Evolutionary conservation across 192 early-diverging fungal species (phyloP), one percentile per base, ranked within the genome.

Genomic region (Diversispora epigaea): DNA sequence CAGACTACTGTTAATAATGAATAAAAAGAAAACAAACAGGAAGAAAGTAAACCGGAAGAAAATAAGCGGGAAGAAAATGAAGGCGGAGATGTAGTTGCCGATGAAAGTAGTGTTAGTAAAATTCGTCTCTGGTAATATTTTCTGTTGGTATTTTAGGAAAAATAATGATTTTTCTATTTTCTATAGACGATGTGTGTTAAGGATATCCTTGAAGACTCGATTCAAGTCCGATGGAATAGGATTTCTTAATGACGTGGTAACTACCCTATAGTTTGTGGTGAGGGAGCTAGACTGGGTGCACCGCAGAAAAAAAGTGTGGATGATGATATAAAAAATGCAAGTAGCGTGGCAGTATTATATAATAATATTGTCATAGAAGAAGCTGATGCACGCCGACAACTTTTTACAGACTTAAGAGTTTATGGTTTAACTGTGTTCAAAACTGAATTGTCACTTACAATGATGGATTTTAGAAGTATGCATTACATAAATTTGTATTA

Each of bases 71-170:
- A 68, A 68, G 67, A 52, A 68, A 68, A 52, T 52, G 32, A 55
- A 43, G 32, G 3, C 19, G 58, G 21, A 62, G 43, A 62, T 47
- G 11, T 50, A 68, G 67, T 22, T 68, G 47, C n/a, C 5, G 41
- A 32, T 44, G 57, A 71, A 57, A 57, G 54, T 56, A 71, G 54
- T 25, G 55, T 71, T 71, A 57, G 69, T 71, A 71, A 57, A 71
- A 71, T 71, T 71, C 11, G 55, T 71, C 32, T 71, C 41, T 57
- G 50, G 69, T 71, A 57, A 71, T 73, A 73, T 73, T 73, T 73
- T 61, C 58, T 73, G 44, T 62, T 62, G 21, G 19, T 73, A 62
- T 73, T 62, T 73, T 73, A 47, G 71, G 44, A 73, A 73, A 62
- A 62, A 73, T 60, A 46, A 41, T 8, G 58, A 62, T 61, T 73